Evolutionary conservation across 257 asterid species (phyloP).

Genomic region (Rhazya stricta): DNA sequence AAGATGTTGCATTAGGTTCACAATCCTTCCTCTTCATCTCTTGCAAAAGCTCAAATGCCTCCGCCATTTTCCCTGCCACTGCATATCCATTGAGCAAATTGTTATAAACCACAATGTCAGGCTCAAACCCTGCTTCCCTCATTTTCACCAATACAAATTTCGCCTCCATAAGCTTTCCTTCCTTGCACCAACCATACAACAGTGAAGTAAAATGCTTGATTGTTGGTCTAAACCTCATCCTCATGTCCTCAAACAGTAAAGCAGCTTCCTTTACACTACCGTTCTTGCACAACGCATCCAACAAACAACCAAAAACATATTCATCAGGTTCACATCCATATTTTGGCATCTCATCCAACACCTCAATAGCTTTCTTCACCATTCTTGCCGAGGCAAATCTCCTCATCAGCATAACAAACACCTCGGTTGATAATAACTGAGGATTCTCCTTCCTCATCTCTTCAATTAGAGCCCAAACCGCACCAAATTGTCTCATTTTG

Average conservation of each 20-base stretch:
- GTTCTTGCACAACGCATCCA: slow-evolving; percentile 88
- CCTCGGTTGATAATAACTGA: slow-evolving; percentile 58
- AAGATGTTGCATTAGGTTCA: slow-evolving; percentile 71
- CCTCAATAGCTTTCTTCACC: slow-evolving; percentile 89
- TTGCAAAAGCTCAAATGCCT: slow-evolving; percentile 68
- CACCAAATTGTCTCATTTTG: slow-evolving; percentile 91
- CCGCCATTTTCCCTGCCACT: slow-evolving; percentile 62
- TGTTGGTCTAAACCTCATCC: slow-evolving; percentile 55
- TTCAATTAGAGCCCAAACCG: slow-evolving; percentile 94
- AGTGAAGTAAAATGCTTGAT: slow-evolving; percentile 81
- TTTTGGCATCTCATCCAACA: slow-evolving; percentile 89
- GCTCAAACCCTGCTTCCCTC: slow-evolving; percentile 91
- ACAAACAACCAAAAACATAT: slow-evolving; percentile 78
- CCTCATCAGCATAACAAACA: slow-evolving; percentile 82
- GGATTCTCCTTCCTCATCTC: slow-evolving; percentile 88
- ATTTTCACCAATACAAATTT: slow-evolving; percentile 70
- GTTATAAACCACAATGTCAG: slow-evolving; percentile 85
- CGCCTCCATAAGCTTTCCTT: slow-evolving; percentile 85
- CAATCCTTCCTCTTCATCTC: slow-evolving; percentile 73
- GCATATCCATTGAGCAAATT: slow-evolving; percentile 79
- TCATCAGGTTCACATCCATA: slow-evolving; percentile 90
- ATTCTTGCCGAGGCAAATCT: slow-evolving; percentile 82
- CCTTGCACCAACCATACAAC: slow-evolving; percentile 87
- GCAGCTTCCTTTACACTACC: slow-evolving; percentile 92
- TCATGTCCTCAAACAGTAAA: slow-evolving; percentile 77